Percentiles rank a stretch among this genome's conserved stretches.
Conservation (phyloP, 2,329 filamentous ascomycete genomes). For the Clonostachys chloroleuca region DNA sequence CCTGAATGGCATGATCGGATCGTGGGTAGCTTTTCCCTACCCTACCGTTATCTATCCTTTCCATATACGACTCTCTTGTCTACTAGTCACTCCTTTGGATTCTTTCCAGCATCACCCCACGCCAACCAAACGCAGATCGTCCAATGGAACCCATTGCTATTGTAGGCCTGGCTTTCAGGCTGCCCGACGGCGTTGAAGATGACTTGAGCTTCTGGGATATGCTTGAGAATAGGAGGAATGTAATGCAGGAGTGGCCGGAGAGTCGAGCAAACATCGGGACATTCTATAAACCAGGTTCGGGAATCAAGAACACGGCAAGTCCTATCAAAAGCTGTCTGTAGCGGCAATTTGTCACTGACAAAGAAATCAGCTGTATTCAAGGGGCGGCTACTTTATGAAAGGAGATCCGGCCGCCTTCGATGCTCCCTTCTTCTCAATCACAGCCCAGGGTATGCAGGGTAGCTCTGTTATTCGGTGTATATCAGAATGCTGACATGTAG, state of each 20-base stretch:
- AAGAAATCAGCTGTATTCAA: not conserved
- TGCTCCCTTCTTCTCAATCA: slow-evolving; percentile 48
- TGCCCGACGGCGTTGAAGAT: slow-evolving; percentile 25
- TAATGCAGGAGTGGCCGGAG: slow-evolving; percentile 23
- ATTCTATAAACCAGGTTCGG: slow-evolving; percentile 12
- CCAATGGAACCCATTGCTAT: slow-evolving; percentile 17
- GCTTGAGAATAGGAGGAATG: slow-evolving; percentile 17
- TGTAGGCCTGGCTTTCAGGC: slow-evolving; percentile 28
- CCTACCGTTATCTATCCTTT: too few relatives aligned
- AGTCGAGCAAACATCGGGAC: slow-evolving; percentile 14
- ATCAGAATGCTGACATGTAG: too few relatives aligned
- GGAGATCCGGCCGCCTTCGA: slow-evolving; percentile 42
- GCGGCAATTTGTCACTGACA: not conserved
- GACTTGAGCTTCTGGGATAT: slow-evolving; percentile 23
- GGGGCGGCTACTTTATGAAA: slow-evolving; percentile 29
- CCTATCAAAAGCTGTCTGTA: too few relatives aligned
- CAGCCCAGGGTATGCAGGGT: slow-evolving; percentile 24
- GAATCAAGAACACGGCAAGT: slow-evolving; percentile 8
- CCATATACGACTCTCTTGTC: too few relatives aligned
- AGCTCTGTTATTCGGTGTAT: too few relatives aligned
- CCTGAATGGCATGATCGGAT: too few relatives aligned
- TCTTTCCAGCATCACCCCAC: too few relatives aligned
- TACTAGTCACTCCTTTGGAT: too few relatives aligned
- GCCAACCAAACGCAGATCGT: too few relatives aligned
- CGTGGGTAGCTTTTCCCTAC: too few relatives aligned